Conservation (phyloP, 163 green algal species). For the Scenedesmus sp. region DNA sequence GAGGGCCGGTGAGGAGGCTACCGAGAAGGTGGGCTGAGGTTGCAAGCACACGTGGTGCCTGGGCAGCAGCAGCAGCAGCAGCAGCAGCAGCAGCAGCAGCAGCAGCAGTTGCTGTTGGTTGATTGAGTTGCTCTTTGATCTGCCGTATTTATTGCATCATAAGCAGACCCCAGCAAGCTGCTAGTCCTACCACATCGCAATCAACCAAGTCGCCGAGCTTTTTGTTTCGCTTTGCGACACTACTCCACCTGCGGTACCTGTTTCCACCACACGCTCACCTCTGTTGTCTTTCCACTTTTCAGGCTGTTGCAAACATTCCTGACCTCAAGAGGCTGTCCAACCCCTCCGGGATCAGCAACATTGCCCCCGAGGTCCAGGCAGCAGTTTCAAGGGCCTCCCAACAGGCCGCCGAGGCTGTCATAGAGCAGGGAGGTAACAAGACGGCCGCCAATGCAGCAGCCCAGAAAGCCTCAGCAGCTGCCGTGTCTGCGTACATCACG, state of each 20-base stretch:
- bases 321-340: conserved; percentile 33
- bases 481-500: conserved; percentile 31
- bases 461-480: conserved; percentile 28
- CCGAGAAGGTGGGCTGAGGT: neutral
- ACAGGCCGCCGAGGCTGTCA: conserved; percentile 29
- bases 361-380: conserved; percentile 10
- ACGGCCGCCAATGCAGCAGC: conserved; percentile 46
- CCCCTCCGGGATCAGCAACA: conserved; percentile 19
- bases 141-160: too few relatives aligned
- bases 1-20: conserved; percentile 24
- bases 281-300: neutral
- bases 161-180: too few relatives aligned
- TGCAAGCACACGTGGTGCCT: neutral
- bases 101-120: too few relatives aligned
- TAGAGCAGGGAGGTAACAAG: conserved; percentile 51
- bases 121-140: neutral
- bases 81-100: neutral
- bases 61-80: neutral
- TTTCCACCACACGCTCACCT: neutral
- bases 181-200: too few relatives aligned
- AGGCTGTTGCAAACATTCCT: conserved; percentile 18
- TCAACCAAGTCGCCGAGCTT: too few relatives aligned
- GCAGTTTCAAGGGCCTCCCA: conserved; percentile 16
- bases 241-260: neutral
- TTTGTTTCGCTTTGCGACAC: too few relatives aligned